Evolutionary conservation across 2,329 filamentous ascomycete genomes (phyloP).

Genomic region (Colletotrichum noveboracense): DNA sequence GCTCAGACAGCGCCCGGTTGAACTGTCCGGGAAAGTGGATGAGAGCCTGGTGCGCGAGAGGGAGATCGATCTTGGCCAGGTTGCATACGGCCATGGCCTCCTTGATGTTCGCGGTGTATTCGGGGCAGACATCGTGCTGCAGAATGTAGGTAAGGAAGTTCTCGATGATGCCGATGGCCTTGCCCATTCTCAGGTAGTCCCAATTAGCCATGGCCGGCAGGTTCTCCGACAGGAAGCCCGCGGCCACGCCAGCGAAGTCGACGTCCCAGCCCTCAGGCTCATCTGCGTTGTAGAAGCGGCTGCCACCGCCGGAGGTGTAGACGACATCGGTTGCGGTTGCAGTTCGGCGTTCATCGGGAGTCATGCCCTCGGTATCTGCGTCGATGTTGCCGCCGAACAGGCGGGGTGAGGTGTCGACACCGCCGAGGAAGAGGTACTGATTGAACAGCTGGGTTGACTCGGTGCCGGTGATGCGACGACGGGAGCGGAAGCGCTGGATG

Average conservation of each 20-base stretch:
- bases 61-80: slow-evolving; percentile 70
- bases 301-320: slow-evolving; percentile 47
- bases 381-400: slow-evolving; percentile 67
- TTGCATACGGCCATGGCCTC: slow-evolving; percentile 71
- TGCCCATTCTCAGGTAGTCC: slow-evolving; percentile 58
- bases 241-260: slow-evolving; percentile 79
- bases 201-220: slow-evolving; percentile 57
- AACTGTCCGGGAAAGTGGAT: slow-evolving; percentile 74
- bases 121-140: slow-evolving; percentile 84
- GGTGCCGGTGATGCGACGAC: slow-evolving; percentile 71
- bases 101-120: slow-evolving; percentile 72
- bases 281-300: slow-evolving; percentile 56
- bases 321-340: slow-evolving; percentile 69
- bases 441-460: slow-evolving; percentile 70
- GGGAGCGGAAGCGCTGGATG: slow-evolving; percentile 80
- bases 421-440: slow-evolving; percentile 84
- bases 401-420: slow-evolving; percentile 65
- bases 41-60: slow-evolving; percentile 57
- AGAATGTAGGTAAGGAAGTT: slow-evolving; percentile 92
- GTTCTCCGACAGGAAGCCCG: slow-evolving; percentile 74
- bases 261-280: slow-evolving; percentile 70
- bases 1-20: slow-evolving; percentile 74
- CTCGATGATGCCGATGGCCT: slow-evolving; percentile 71
- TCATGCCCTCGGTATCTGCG: slow-evolving; percentile 59
- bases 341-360: slow-evolving; percentile 67